Evolutionary conservation across 495 filamentous ascomycete species (phyloP), one percentile per base, ranked within the genome.

Genomic region (Daldinia childiae): DNA sequence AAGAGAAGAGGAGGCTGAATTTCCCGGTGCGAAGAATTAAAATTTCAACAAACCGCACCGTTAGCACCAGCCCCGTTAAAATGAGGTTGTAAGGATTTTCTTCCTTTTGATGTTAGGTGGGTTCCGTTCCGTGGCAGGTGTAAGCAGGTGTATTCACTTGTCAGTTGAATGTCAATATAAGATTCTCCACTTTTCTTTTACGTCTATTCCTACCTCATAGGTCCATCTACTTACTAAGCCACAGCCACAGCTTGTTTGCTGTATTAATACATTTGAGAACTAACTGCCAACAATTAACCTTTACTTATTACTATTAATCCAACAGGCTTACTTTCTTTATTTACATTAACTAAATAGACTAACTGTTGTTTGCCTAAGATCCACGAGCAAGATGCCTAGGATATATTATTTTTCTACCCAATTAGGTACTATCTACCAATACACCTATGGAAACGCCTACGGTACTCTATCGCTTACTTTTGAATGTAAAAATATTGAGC

Each of bases 1-100:
- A 29, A 43, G 12, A 61, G 61, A 73, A 73, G 58, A 62, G 57
- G 55, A 68, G 64, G 64, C 64, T 71, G 54, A 61, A 73, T 65
- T 61, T 64, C 63, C 52, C 43, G 34, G 7, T 14, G 56, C 39
- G 55, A 59, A 55, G 55, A 50, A 62, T 4, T 66, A 59, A 68
- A 72, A 72, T 64, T 19, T 57, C 17, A 57, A 30, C 30, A 30
- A 19, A 34, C 54, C 17, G 26, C 24, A 68, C 51, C 26, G 34
- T 38, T 58, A 56, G 58, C 48, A 64, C 69, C 60, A 68, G 64
- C 54, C 69, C 66, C 64, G 60, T 48, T 54, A 29, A 54, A 54
- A 62, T 12, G 56, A 67, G 52, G 24, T 17, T 34, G 57, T 61
- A 51, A 58, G 39, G 59, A 24, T 32, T 69, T 69, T 69, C 43